Evolutionary conservation across 139 green algal species (phyloP).

Genomic region (Coccomyxa sp.): DNA sequence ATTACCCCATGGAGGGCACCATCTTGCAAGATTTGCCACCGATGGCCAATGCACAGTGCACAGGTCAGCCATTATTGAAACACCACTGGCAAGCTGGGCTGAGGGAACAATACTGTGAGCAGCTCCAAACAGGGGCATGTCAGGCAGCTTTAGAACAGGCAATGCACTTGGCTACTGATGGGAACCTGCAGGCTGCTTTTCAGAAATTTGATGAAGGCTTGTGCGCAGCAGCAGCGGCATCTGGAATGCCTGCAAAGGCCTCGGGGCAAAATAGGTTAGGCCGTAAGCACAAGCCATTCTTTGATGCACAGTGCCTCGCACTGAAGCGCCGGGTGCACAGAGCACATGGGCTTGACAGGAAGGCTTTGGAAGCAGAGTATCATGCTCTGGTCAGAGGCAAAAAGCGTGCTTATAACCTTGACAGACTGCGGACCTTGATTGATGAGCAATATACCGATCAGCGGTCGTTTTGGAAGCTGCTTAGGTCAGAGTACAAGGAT

Average conservation of each 20-base stretch:
- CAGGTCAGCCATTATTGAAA: not conserved
- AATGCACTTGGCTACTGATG: too few relatives aligned
- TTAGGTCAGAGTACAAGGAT: not conserved
- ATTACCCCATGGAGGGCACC: not conserved
- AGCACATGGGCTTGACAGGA: not conserved
- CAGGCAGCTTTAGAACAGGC: too few relatives aligned
- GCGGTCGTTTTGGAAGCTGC: not conserved
- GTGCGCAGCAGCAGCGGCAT: not conserved
- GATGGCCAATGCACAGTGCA: not conserved
- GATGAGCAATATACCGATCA: not conserved
- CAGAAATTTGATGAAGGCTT: too few relatives aligned
- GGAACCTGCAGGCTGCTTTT: too few relatives aligned
- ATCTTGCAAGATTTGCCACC: not conserved
- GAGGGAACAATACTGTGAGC: not conserved
- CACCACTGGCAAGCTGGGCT: not conserved
- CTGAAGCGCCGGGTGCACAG: not conserved
- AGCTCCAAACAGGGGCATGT: too few relatives aligned
- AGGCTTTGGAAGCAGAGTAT: not conserved
- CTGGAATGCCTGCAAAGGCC: not conserved
- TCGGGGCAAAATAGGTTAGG: not conserved
- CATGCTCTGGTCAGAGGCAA: not conserved
- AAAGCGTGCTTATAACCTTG: not conserved
- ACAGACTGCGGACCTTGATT: not conserved
- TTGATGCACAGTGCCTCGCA: not conserved
- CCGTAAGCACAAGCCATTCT: not conserved